Evolutionary conservation across 2,329 filamentous ascomycete genomes (phyloP).

Genomic region (Arachnopeziza araneosa): DNA sequence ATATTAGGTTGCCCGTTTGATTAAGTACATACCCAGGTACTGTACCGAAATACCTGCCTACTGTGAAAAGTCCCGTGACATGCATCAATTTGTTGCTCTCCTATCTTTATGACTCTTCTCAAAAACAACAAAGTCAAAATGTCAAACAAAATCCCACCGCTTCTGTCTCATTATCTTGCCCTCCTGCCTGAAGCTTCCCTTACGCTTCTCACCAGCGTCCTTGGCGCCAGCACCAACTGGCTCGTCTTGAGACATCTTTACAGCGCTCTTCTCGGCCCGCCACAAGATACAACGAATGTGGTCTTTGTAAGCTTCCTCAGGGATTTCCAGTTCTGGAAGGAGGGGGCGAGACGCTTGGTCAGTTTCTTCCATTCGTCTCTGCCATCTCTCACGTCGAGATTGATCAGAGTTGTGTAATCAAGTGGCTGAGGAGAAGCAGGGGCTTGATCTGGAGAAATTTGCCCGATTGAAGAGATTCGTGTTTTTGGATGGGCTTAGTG

Average conservation of each 20-base stretch:
- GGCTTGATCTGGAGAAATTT: conserved; percentile 63
- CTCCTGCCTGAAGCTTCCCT: conserved; percentile 55
- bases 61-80: conserved; percentile 59
- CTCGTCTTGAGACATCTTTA: conserved; percentile 52
- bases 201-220: conserved; percentile 61
- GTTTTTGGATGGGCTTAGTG: conserved; percentile 63
- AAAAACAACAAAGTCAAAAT: background rate
- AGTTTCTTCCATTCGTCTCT: conserved; percentile 21
- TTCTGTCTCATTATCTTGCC: conserved; percentile 58
- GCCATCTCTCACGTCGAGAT: too few relatives aligned
- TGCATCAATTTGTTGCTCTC: background rate
- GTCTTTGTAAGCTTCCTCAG: conserved; percentile 80
- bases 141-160: conserved; percentile 40
- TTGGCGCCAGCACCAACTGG: conserved; percentile 62
- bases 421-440: conserved; percentile 37
- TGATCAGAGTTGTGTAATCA: too few relatives aligned
- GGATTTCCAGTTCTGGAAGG: conserved; percentile 72
- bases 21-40: too few relatives aligned
- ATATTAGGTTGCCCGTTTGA: too few relatives aligned
- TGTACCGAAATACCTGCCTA: too few relatives aligned
- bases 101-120: background rate
- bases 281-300: conserved; percentile 38
- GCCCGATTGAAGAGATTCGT: conserved; percentile 53
- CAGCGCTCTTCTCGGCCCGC: conserved; percentile 10
- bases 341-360: conserved; percentile 63